Evolutionary conservation across 2,329 filamentous ascomycete genomes (phyloP), one percentile per base, ranked within the genome.

Genomic region (Xylariaceae sp.): DNA sequence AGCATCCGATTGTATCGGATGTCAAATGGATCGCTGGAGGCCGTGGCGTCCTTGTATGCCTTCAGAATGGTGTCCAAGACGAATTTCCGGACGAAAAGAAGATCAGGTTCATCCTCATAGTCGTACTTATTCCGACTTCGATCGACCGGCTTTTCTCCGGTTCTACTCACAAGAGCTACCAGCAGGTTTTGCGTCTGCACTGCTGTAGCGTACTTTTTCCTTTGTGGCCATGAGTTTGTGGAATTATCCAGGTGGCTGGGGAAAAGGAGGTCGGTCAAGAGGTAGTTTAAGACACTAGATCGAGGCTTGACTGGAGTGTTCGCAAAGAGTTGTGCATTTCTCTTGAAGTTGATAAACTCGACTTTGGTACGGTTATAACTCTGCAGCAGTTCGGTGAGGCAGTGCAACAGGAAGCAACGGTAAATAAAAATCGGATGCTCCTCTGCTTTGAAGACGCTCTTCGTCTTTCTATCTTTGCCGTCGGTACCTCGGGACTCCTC

Each of bases 341-440:
- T 83, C 50, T 94, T 97, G 67, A 96, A 98, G 62, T 96, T 97
- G 69, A 99, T 96, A 59, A 99, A 97, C 59, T 98, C 94, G 30
- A 98, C 79, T 71, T 99, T 99, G 7, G 88, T 87, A 38, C 88
- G 81, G 52, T 88, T 95, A 66, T 97, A 98, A 55, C 85, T 94
- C 41, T 85, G 81, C 11, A 98, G 71, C 11, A 98, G 76, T 62
- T 99, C 92, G 0, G 88, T 83, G 27, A 99, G 69, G 55, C 89
- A 95, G 58, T 92, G 88, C 21, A 99, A 74, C 36, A 99, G 69
- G 68, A 97, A 96, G 66, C 90, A 96, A 33, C 92, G 81, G 58
- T 97, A 98, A 37, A 97, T 83, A 65, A 94, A 98, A 44, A 95
- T 96, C 0, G 89, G 88, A 60, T 98, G 88, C 23, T 96, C 85